These are phyloP conservation scores for Diaporthe eres DNA, from an alignment of 2,329 filamentous ascomycete genomes.

Conservation along the genomic window DNA sequence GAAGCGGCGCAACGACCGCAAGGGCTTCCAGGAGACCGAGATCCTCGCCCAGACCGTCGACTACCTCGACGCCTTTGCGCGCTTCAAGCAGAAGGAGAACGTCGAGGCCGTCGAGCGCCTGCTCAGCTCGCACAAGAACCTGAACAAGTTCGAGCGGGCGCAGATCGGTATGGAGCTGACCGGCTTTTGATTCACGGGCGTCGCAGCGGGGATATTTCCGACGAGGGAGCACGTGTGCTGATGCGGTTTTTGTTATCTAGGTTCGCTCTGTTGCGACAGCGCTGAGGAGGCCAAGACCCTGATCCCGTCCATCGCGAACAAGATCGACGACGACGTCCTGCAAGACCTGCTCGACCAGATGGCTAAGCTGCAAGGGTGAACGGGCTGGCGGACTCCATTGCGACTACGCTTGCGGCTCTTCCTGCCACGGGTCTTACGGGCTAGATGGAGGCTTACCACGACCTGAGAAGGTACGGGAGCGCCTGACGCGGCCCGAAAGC, in stretches of 20 bases:
- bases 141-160: conserved; percentile 93
- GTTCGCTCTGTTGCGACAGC: conserved; percentile 90
- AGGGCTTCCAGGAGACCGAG: conserved; percentile 87
- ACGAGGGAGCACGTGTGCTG: conserved; percentile 17
- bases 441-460: background rate
- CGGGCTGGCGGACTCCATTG: background rate
- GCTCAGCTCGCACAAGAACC: conserved; percentile 81
- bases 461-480: background rate
- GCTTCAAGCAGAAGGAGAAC: conserved; percentile 95
- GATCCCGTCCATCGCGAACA: conserved; percentile 89
- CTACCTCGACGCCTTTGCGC: conserved; percentile 94
- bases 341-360: conserved; percentile 92
- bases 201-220: background rate
- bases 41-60: conserved; percentile 90
- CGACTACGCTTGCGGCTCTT: background rate
- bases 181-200: conserved; percentile 13
- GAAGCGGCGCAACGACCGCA: conserved; percentile 83
- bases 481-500: background rate
- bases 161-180: conserved; percentile 78
- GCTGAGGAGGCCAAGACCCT: conserved; percentile 97
- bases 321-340: conserved; percentile 91
- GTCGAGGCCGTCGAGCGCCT: conserved; percentile 94
- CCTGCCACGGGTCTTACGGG: background rate
- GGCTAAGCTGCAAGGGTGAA: conserved; percentile 75
- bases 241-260: conserved; percentile 58